A percentile compares a stretch with the other conserved stretches of the same genome.
These are phyloP conservation scores for Neonectria magnoliae DNA, from an alignment of 2,329 filamentous ascomycete genomes.

Conservation along the genomic window DNA sequence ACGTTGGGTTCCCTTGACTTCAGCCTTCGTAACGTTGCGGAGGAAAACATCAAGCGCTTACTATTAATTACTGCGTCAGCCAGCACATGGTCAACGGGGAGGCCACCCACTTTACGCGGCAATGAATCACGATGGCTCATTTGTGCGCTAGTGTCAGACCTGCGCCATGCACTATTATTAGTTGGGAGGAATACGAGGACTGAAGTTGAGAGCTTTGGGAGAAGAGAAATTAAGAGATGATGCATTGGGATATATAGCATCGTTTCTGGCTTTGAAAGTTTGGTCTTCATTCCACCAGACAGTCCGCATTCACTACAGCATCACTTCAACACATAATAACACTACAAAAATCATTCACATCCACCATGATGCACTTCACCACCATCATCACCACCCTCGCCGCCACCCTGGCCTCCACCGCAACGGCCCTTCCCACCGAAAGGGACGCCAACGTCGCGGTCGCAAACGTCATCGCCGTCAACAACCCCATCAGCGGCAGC, in stretches of 20 bases:
- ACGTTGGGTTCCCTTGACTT: not conserved
- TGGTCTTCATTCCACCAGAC: not conserved
- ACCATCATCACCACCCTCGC: conserved; percentile 9
- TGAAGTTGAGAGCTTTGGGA: not conserved
- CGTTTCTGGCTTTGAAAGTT: not conserved
- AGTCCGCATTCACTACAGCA: not conserved
- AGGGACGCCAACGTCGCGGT: conserved; percentile 1
- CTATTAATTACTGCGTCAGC: conserved; percentile 1
- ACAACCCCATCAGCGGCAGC: not conserved
- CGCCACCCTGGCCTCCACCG: conserved; percentile 14
- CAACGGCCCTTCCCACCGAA: conserved; percentile 4
- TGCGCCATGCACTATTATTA: conserved; percentile 13
- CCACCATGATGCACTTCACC: conserved; percentile 18
- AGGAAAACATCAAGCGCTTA: conserved; percentile 7
- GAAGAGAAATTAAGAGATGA: no score
- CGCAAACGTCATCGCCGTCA: conserved; percentile 18
- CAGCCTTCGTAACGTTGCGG: not conserved
- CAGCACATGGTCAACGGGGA: not conserved
- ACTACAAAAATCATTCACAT: not conserved
- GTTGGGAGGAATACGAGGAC: conserved; percentile 3
- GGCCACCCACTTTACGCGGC: not conserved
- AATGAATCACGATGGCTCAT: not conserved
- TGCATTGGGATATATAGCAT: conserved; percentile 2
- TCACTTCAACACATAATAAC: not conserved
- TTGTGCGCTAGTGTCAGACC: not conserved